Percentiles rank a stretch among this genome's conserved stretches.
These are phyloP conservation scores for Hirschfeldia incana DNA, from an alignment of 345 rosid genomes.

Conservation along the genomic window DNA sequence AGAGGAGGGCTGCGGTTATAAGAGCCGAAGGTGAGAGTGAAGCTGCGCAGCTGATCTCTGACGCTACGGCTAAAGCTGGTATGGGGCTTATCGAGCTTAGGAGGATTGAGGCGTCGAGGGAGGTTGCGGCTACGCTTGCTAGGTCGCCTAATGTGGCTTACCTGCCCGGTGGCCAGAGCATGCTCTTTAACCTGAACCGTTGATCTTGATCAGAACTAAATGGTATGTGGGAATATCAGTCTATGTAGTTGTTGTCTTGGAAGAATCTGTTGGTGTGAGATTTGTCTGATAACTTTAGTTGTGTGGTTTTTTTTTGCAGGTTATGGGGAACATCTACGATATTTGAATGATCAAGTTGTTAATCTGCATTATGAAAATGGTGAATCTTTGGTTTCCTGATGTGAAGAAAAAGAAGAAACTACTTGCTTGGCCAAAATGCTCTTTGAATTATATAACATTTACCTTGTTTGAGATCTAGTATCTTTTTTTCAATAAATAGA, in stretches of 20 bases:
- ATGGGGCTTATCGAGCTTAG: constrained; percentile 94
- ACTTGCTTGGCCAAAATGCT: background rate
- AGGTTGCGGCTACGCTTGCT: constrained; percentile 84
- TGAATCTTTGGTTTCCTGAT: background rate
- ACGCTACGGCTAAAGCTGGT: constrained; percentile 80
- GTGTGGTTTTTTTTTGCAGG: constrained; percentile 24
- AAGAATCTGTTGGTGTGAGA: background rate
- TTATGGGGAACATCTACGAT: background rate
- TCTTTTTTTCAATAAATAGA: constrained; percentile 14
- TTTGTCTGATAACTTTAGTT: background rate
- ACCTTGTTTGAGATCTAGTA: background rate
- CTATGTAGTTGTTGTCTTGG: background rate
- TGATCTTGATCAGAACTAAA: constrained; percentile 21
- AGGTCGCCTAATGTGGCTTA: constrained; percentile 86
- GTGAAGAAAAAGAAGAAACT: background rate
- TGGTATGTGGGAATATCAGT: background rate
- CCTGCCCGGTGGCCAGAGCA: constrained; percentile 85
- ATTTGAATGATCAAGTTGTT: background rate
- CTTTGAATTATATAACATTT: background rate
- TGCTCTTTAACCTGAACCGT: constrained; percentile 78
- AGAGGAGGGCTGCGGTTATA: constrained; percentile 93
- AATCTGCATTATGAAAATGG: constrained; percentile 23
- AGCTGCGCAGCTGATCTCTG: constrained; percentile 87
- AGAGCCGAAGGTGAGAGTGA: constrained; percentile 99
- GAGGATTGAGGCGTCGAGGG: constrained; percentile 99